phyloP scores from a whole-genome alignment of 208 protist species.

The Plasmodiophora brassicae region DNA sequence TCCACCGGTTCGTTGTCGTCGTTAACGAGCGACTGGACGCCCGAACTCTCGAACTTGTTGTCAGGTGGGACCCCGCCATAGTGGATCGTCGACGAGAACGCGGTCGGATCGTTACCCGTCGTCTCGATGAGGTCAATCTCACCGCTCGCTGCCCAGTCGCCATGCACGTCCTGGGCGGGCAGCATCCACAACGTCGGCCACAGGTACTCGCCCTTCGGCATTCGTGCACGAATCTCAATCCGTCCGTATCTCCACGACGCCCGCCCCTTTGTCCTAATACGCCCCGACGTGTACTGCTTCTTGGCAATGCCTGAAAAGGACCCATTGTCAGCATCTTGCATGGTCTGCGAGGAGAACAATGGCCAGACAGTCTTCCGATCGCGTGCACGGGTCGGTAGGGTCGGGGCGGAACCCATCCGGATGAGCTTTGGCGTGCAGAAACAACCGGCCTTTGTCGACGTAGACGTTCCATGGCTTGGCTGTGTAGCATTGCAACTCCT shows the following conservation, averaged over 20 bases:
- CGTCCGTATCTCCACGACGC: conserved; percentile 33
- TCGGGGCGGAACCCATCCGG: not conserved
- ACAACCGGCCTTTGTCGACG: conserved; percentile 11
- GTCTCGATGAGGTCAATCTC: conserved; percentile 55
- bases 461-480: not conserved
- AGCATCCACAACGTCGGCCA: conserved; percentile 54
- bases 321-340: not conserved
- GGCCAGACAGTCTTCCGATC: not conserved
- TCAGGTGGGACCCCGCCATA: not conserved
- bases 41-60: conserved; percentile 21
- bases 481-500: conserved; percentile 30
- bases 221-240: conserved; percentile 46
- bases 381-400: not conserved
- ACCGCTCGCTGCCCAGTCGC: conserved; percentile 44
- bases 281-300: conserved; percentile 38
- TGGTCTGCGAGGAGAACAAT: not conserved
- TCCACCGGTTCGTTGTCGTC: not conserved
- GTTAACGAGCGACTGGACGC: not conserved
- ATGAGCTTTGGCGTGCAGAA: not conserved
- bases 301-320: not conserved
- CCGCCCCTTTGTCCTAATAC: not conserved
- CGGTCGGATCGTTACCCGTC: conserved; percentile 31
- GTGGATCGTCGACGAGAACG: conserved; percentile 38
- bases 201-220: conserved; percentile 42
- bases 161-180: conserved; percentile 34